Evolutionary conservation across 805 yeast species (phyloP).

Genomic region (Candida methanosorbosa): DNA sequence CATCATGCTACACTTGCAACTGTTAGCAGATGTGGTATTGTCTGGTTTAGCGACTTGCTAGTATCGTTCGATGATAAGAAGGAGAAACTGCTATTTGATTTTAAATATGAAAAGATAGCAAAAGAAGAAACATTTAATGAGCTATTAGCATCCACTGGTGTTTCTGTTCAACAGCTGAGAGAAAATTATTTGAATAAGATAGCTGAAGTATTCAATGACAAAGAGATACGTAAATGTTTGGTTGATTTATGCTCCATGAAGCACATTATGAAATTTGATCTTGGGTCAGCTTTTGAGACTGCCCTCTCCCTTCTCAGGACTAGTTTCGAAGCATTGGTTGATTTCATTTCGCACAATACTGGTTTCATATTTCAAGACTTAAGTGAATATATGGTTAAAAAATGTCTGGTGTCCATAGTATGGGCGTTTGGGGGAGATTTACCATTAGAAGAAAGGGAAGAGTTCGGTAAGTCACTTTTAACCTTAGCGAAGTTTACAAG

Average conservation of each 20-base stretch:
- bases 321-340: constrained; percentile 22
- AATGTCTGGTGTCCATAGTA: constrained; percentile 29
- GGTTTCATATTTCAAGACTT: constrained; percentile 20
- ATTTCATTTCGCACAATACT: constrained; percentile 11
- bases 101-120: constrained; percentile 4
- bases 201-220: constrained; percentile 4
- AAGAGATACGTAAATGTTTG: constrained; percentile 14
- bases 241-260: constrained; percentile 17
- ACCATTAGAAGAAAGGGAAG: constrained; percentile 25
- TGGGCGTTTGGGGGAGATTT: constrained; percentile 69
- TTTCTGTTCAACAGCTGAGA: constrained; percentile 4
- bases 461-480: constrained; percentile 25
- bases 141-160: neutral
- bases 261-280: constrained; percentile 47
- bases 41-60: constrained; percentile 48
- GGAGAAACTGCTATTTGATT: constrained; percentile 4
- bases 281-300: constrained; percentile 28
- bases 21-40: constrained; percentile 84
- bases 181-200: constrained; percentile 2
- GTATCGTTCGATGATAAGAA: neutral
- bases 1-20: constrained; percentile 81
- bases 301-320: constrained; percentile 31
- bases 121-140: constrained; percentile 7
- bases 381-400: constrained; percentile 22
- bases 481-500: constrained; percentile 11